Evolutionary conservation across 2,329 filamentous ascomycete genomes (phyloP).

Genomic region (Trichophyton equinum): DNA sequence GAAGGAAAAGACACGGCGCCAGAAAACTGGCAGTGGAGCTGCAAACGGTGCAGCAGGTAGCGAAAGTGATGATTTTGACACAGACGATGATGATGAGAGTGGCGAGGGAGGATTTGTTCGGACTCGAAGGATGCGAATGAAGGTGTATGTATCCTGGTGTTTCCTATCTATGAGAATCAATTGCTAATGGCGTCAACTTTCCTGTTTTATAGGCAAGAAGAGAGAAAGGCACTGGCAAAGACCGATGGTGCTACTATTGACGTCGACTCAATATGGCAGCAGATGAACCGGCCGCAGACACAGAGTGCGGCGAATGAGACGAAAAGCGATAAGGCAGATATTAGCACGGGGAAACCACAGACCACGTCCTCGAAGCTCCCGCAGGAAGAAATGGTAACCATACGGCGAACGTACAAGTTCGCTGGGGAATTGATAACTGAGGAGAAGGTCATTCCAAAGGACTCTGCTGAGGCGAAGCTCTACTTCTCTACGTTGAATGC

Average conservation of each 20-base stretch:
- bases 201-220: slow-evolving; percentile 28
- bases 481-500: slow-evolving; percentile 33
- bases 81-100: slow-evolving; percentile 30
- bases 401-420: slow-evolving; percentile 46
- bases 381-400: slow-evolving; percentile 39
- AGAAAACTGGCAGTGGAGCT: slow-evolving; percentile 19
- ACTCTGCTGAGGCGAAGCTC: slow-evolving; percentile 43
- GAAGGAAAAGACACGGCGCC: slow-evolving; percentile 29
- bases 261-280: slow-evolving; percentile 43
- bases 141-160: slow-evolving; percentile 26
- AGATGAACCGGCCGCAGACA: slow-evolving; percentile 33
- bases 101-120: slow-evolving; percentile 41
- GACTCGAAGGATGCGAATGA: slow-evolving; percentile 41
- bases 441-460: slow-evolving; percentile 40
- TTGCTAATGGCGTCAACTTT: not conserved
- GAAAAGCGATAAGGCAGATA: not conserved
- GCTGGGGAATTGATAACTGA: slow-evolving; percentile 44
- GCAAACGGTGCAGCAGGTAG: slow-evolving; percentile 28
- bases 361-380: not conserved
- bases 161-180: not conserved
- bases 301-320: slow-evolving; percentile 14
- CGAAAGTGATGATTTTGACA: slow-evolving; percentile 17
- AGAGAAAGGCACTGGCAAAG: slow-evolving; percentile 36
- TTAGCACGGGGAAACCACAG: not conserved
- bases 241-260: slow-evolving; percentile 41